Conservation (phyloP, 1,284 basidiomycete species). For the Ceratobasidium sp. region DNA sequence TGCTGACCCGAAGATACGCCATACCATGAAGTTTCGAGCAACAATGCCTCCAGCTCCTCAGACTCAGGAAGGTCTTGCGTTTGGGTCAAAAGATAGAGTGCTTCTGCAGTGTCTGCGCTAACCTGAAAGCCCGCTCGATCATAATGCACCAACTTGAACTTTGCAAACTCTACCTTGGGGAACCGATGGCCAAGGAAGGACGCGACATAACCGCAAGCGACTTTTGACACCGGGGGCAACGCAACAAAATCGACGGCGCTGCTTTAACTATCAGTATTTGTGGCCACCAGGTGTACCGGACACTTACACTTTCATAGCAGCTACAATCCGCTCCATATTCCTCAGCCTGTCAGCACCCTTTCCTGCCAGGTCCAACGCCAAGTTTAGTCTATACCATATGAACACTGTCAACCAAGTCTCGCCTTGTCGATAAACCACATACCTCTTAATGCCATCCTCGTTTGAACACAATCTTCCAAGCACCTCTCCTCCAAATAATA, state of each 20-base stretch:
- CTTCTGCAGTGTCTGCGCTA: constrained; percentile 78
- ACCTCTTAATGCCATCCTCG: constrained; percentile 60
- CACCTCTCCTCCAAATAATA: constrained; percentile 71
- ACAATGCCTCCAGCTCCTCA: constrained; percentile 73
- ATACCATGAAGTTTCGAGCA: constrained; percentile 87
- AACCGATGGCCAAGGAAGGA: constrained; percentile 77
- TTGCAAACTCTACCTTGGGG: constrained; percentile 65
- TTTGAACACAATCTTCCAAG: constrained; percentile 57
- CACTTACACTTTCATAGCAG: constrained; percentile 80
- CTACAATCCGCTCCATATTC: constrained; percentile 75
- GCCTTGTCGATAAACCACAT: constrained; percentile 44
- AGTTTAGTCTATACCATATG: constrained; percentile 48
- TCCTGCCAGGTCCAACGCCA: constrained; percentile 60
- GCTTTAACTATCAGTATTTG: constrained; percentile 35
- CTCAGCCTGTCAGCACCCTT: constrained; percentile 72
- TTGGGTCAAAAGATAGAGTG: constrained; percentile 76
- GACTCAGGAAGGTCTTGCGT: constrained; percentile 69
- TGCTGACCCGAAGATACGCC: constrained; percentile 41
- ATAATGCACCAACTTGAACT: constrained; percentile 27
- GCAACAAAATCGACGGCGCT: constrained; percentile 70
- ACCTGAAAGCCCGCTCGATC: constrained; percentile 56
- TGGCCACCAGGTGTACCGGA: constrained; percentile 10
- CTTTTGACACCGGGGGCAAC: constrained; percentile 56
- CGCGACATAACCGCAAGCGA: constrained; percentile 58
- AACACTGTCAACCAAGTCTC: constrained; percentile 42